Evolutionary conservation across 257 asterid genomes (phyloP), one percentile per base, ranked within the genome.

Genomic region (Petrea volubilis): DNA sequence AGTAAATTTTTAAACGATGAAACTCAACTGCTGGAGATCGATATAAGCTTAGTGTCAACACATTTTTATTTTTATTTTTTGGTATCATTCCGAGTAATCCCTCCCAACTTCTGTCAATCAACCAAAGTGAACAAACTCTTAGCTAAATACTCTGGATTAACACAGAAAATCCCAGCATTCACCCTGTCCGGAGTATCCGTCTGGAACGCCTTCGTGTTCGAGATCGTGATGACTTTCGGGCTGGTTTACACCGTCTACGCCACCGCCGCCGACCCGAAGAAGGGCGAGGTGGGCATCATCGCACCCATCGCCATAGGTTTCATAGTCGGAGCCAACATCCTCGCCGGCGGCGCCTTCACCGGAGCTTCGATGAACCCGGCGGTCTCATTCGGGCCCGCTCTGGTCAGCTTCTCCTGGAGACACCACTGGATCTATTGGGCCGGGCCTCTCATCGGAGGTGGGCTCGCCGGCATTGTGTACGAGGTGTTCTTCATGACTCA

Each of bases 361-460:
- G 96, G 96, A 3, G 96, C 95, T 0, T 87, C 95, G n/a, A 87
- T 87, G 96, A 89, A 89, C 83, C 96, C 96, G 0, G 96, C 96
- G 0, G 94, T 90, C 1, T 76, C 96, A 6, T 90, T 90, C 40
- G 96, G 96, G 10, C 94, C 94, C 3, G 87, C 94, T 21, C 17
- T 90, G 70, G 71, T 84, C 3, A 81, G 92, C 84, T 85, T 86
- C 85, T 55, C 18, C 47, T 90, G 95, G 95, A 41, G 70, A 6
- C 5, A 78, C 78, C 96, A 90, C 56, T 90, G 96, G 96, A 74
- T 90, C 6, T 90, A 85, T 79, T 90, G 96, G 95, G 92, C 87
- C 28, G 96, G 96, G 2, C 96, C 96, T 7, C 68, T 90, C 23
- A 44, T 80, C 70, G 96, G 96, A 2, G 90, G 82, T 14, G 87